A percentile compares a stretch with the other conserved stretches of the same genome.
Conservation (phyloP, 345 rosid species). For the Salix caprea region DNA sequence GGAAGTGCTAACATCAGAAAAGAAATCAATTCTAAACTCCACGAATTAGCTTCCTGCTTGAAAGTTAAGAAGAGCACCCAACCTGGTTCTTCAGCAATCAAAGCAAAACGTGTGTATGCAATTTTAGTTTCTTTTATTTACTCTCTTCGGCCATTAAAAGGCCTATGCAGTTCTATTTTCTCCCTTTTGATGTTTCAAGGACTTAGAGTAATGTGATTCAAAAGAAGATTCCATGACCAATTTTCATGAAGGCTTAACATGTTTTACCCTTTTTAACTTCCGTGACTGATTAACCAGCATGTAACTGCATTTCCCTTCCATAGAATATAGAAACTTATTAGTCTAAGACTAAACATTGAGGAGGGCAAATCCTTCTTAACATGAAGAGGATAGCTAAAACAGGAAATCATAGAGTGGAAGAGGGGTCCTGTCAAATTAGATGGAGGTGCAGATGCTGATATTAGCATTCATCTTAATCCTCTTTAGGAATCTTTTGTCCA, state of each 20-base stretch:
- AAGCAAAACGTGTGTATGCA: conserved; percentile 39
- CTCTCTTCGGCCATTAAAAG: neutral
- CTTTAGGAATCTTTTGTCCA: neutral
- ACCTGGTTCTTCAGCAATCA: conserved; percentile 30
- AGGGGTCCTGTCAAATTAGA: neutral
- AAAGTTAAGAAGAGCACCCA: conserved; percentile 39
- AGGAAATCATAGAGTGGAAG: neutral
- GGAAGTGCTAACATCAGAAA: conserved; percentile 43
- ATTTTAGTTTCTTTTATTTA: conserved; percentile 1
- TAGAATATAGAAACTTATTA: neutral
- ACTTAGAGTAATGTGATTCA: neutral
- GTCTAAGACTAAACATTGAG: neutral
- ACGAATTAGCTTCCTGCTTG: conserved; percentile 47
- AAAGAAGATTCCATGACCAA: neutral
- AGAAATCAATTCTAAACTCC: conserved; percentile 62
- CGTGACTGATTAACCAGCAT: neutral
- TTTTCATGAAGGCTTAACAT: neutral
- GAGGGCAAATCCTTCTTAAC: neutral
- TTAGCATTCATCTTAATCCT: neutral
- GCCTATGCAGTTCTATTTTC: neutral
- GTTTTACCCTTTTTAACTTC: neutral
- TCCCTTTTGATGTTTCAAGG: neutral
- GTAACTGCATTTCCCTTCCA: neutral
- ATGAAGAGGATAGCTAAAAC: neutral
- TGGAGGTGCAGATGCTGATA: neutral